phyloP scores from a whole-genome alignment of 1,139 yeast species.

The Geotrichum macrosporum region DNA sequence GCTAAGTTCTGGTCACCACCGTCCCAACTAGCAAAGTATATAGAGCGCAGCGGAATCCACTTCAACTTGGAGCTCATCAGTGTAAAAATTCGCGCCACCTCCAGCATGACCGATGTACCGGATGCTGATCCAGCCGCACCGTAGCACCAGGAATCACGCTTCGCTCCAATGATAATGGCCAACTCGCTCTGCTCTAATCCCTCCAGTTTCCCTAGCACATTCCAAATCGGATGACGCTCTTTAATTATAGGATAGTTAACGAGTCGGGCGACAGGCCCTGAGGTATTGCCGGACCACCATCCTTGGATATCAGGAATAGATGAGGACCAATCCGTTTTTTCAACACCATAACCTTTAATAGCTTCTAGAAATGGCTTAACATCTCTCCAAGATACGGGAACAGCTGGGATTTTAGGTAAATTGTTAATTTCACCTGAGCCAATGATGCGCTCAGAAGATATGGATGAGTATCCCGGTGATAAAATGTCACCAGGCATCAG shows the following conservation, averaged over 20 bases:
- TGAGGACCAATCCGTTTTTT: constrained; percentile 31
- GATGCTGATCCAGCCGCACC: constrained; percentile 74
- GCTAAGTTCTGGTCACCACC: constrained; percentile 77
- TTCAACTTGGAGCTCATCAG: constrained; percentile 57
- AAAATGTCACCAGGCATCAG: constrained; percentile 72
- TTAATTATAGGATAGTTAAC: constrained; percentile 48
- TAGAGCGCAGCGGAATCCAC: constrained; percentile 81
- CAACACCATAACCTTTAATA: constrained; percentile 47
- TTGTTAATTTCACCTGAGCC: constrained; percentile 49
- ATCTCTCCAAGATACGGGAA: constrained; percentile 72
- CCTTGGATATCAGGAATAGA: constrained; percentile 39
- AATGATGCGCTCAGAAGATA: constrained; percentile 32
- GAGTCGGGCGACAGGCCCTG: constrained; percentile 39
- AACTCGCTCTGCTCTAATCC: constrained; percentile 78
- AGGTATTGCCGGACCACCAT: constrained; percentile 44
- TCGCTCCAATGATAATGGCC: constrained; percentile 77
- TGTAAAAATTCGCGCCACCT: constrained; percentile 65
- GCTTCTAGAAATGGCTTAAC: constrained; percentile 49
- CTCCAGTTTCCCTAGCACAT: constrained; percentile 68
- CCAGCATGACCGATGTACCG: constrained; percentile 70
- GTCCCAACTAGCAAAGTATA: constrained; percentile 82
- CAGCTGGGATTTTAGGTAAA: constrained; percentile 67
- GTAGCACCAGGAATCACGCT: constrained; percentile 70
- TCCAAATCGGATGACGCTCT: constrained; percentile 67
- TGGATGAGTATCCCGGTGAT: constrained; percentile 70